These are phyloP conservation scores for Calocybe cyanea DNA, from an alignment of 768 basidiomycete species.

Conservation along the genomic window DNA sequence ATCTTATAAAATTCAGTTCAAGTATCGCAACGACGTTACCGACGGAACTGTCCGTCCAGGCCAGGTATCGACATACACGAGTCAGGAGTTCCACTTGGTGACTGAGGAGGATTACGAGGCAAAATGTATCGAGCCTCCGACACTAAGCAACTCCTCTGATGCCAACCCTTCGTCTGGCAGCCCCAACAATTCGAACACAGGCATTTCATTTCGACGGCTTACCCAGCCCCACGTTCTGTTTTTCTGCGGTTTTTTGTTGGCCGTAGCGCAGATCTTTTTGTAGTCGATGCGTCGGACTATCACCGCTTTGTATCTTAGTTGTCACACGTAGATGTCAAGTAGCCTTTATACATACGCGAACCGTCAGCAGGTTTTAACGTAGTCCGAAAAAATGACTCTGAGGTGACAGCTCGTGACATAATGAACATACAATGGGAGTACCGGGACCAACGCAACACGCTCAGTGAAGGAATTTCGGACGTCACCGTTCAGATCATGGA, in stretches of 20 bases:
- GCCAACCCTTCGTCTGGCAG: too few relatives aligned
- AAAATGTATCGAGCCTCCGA: too few relatives aligned
- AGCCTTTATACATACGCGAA: neutral
- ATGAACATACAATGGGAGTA: neutral
- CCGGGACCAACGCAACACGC: constrained; percentile 1
- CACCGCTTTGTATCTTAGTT: too few relatives aligned
- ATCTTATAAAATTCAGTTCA: constrained; percentile 3
- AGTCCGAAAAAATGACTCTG: neutral
- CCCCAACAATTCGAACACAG: too few relatives aligned
- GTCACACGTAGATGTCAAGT: too few relatives aligned
- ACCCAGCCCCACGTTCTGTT: too few relatives aligned
- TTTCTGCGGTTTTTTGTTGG: too few relatives aligned
- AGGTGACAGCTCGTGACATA: too few relatives aligned
- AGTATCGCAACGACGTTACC: constrained; percentile 3
- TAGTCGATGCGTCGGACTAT: too few relatives aligned
- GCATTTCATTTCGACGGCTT: too few relatives aligned
- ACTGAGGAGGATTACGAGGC: neutral
- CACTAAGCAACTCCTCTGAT: too few relatives aligned
- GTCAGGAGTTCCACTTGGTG: constrained; percentile 4
- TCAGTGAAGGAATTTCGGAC: neutral
- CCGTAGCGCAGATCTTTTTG: too few relatives aligned
- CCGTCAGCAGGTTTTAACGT: constrained; percentile 5
- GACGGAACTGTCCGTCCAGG: constrained; percentile 6
- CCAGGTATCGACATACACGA: constrained; percentile 1
- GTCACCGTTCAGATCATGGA: constrained; percentile 4